Evolutionary conservation across 1,284 basidiomycete species (phyloP), one percentile per base, ranked within the genome.

Genomic region (Ceratobasidium sp.): DNA sequence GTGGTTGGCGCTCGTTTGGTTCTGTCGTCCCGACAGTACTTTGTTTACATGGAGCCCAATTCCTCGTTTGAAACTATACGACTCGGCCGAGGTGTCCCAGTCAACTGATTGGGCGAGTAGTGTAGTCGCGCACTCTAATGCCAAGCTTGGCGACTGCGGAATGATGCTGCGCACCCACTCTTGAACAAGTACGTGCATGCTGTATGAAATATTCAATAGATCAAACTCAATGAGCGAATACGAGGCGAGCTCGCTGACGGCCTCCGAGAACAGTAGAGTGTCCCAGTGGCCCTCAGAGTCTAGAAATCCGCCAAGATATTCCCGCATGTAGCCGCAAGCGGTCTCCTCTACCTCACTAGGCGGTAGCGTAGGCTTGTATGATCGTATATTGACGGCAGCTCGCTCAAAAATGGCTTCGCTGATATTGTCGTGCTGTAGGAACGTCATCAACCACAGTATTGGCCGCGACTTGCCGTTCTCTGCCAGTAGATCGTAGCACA

Each of bases 331-430:
- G 25, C 29, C 29, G 6, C 29, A 12, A 25, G 25, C 25, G 6
- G 3, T 10, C 12, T 6, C 17, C 47, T 7, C 12, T 8, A 25
- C 29, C 22, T 15, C 13, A 27, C 3, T 25, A 10, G 6, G 22
- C 22, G 47, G 6, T 25, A 27, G 10, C 47, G 47, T n/a, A 15
- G 17, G 22, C 2, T 7, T 29, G 29, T 4, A 50, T 4, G 22
- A 13, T 27, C 15, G 7, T 25, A 15, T 29, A 15, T 27, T 50
- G 47, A 7, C 7, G 6, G 47, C n/a, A 15, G 49, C 62, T 20
- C 62, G 62, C 20, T n/a, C 10, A 27, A 65, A 65, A n/a, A 65
- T 52, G 13, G 40, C 62, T 27, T 53, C 34, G 10, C 32, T 40
- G 20, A 65, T 65, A 4, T 15, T 10, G 3, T n/a, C 12, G n/a